Base-by-base conservation (phyloP, 352 stramenopile species). In the Globisporangium rhizosaccharum region DNA sequence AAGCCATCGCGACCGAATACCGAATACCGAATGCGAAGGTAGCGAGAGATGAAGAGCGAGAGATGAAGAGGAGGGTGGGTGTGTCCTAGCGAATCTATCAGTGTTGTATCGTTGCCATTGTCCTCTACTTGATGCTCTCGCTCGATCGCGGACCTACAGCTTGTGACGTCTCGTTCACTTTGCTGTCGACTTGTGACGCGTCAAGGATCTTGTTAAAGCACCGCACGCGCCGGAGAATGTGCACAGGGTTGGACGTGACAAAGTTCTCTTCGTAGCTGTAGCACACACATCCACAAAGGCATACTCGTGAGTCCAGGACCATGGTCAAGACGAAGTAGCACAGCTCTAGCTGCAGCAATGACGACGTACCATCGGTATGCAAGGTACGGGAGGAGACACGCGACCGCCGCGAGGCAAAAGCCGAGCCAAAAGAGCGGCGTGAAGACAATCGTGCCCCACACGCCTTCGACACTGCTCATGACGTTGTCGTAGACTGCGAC, bases 251-350 rank as follows among this genome's bases (percentile, higher is more conserved):
- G 8, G 70, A 75, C 30, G 75, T 75, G 39, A 78, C 67, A 53
- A 91, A 93, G 56, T 91, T 90, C 62, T 93, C 84, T 57, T 79
- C 69, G 46, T 75, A 88, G 45, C 82, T 91, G 47, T n/a, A 51
- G 23, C 9, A n/a, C 1, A 33, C 20, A 15, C 49, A 14, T 18
- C 25, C 17, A 39, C 39, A 30, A 12, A 47, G 30, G n/a, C n/a
- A 45, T 18, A 25, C 12, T 2, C 14, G 12, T 36, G 25, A 44
- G 11, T 2, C 7, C 28, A 30, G 28, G 2, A 5, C 41, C 1
- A 23, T 39, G 10, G 18, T 18, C 6, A 37, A 36, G 37, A 5
- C 12, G 18, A 3, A 44, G n/a, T 0, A 54, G 20, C 37, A 17
- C 28, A 17, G 17, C 48, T 39, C 23, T n/a, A 2, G 14, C 28